These are phyloP conservation scores for Pulveroboletus ravenelii DNA, from an alignment of 768 basidiomycete species.

Conservation along the genomic window DNA sequence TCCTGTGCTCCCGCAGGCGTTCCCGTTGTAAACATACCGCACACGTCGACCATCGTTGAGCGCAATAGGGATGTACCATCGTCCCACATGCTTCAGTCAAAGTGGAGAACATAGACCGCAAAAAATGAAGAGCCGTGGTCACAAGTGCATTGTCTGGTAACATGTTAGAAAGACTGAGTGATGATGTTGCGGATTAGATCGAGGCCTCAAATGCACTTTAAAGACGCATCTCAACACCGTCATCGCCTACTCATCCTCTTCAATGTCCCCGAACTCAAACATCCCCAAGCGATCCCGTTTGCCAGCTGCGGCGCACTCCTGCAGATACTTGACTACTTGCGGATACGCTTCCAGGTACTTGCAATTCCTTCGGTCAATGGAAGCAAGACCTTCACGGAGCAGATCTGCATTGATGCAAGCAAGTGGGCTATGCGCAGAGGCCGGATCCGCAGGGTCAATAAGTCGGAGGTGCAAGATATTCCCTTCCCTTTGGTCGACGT, in stretches of 20 bases:
- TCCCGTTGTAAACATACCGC: background rate
- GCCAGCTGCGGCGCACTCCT: constrained; percentile 55
- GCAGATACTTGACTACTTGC: constrained; percentile 58
- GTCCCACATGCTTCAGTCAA: background rate
- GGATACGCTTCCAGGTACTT: constrained; percentile 70
- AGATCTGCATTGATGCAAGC: constrained; percentile 88
- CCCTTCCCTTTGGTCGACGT: constrained; percentile 84
- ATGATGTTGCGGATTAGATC: constrained; percentile 12
- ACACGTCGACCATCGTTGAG: background rate
- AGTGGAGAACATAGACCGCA: constrained; percentile 3
- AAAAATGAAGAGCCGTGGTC: background rate
- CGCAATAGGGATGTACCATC: background rate
- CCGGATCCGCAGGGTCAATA: constrained; percentile 80
- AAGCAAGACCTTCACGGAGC: constrained; percentile 80
- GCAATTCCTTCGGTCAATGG: constrained; percentile 73
- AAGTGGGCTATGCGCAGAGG: constrained; percentile 59
- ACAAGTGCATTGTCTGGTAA: background rate
- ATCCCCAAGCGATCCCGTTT: constrained; percentile 75
- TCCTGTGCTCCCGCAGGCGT: background rate
- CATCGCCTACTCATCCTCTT: constrained; percentile 60
- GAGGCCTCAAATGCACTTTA: constrained; percentile 11
- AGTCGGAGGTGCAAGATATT: constrained; percentile 79
- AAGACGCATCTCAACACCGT: constrained; percentile 13
- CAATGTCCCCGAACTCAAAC: constrained; percentile 90
- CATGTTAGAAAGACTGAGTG: background rate